These are phyloP conservation scores for Lepiota venenata DNA, from an alignment of 768 basidiomycete genomes.

Conservation along the genomic window DNA sequence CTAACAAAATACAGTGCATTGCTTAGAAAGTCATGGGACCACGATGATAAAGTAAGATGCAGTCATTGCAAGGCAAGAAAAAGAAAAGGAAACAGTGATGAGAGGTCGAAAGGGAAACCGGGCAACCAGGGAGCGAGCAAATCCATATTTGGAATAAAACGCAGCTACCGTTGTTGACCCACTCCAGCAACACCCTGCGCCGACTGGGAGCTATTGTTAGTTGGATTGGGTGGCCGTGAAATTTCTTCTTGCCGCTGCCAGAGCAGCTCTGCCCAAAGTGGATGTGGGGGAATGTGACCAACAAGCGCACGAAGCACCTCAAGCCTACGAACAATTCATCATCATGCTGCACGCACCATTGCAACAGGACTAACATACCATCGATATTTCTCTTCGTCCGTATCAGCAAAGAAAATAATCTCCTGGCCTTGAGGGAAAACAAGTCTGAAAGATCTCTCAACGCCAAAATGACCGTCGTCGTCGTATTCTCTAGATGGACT, in stretches of 20 bases:
- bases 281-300: constrained; percentile 88
- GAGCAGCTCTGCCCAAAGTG: constrained; percentile 88
- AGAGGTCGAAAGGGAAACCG: background rate
- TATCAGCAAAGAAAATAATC: constrained; percentile 90
- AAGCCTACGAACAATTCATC: constrained; percentile 51
- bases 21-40: constrained; percentile 2
- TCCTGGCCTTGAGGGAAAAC: constrained; percentile 74
- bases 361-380: constrained; percentile 59
- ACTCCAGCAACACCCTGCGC: background rate
- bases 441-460: constrained; percentile 83
- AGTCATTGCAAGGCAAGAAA: background rate
- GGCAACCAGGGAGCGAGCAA: background rate
- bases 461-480: constrained; percentile 60
- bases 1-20: constrained; percentile 11
- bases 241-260: constrained; percentile 76
- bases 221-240: constrained; percentile 15
- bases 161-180: background rate
- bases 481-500: constrained; percentile 41
- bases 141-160: background rate
- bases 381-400: constrained; percentile 78
- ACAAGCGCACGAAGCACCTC: constrained; percentile 81
- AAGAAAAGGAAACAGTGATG: background rate
- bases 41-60: constrained; percentile 7
- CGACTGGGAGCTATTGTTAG: background rate
- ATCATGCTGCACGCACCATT: constrained; percentile 2